phyloP scores from a whole-genome alignment of 2,329 filamentous ascomycete species.

The Coleophoma cylindrospora region DNA sequence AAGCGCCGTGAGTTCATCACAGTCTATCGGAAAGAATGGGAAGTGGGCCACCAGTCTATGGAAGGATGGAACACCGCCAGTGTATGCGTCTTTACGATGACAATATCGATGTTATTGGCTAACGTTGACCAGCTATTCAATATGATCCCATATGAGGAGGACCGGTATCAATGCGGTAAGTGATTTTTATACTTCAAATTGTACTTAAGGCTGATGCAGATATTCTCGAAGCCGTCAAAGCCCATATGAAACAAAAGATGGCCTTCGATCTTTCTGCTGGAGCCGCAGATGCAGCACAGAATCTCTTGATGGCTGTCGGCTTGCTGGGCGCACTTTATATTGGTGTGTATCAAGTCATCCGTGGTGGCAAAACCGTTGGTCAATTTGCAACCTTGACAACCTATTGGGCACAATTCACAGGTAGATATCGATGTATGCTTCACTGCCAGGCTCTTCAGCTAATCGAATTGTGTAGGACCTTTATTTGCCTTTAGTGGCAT shows the following conservation, averaged over 20 bases:
- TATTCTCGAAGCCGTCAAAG: conserved; percentile 26
- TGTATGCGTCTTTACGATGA: conserved; percentile 17
- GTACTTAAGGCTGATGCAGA: conserved; percentile 22
- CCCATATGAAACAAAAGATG: conserved; percentile 29
- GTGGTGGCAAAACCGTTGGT: conserved; percentile 45
- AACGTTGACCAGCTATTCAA: conserved; percentile 41
- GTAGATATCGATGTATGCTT: conserved; percentile 9
- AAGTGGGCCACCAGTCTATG: conserved; percentile 30
- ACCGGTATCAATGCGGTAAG: conserved; percentile 37
- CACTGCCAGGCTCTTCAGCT: too few relatives aligned
- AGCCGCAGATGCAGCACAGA: conserved; percentile 45
- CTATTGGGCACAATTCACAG: conserved; percentile 53
- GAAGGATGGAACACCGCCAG: conserved; percentile 33
- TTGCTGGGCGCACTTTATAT: conserved; percentile 34
- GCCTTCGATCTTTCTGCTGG: conserved; percentile 29
- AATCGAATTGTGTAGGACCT: conserved; percentile 16
- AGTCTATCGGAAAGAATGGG: conserved; percentile 27
- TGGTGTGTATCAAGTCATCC: conserved; percentile 21
- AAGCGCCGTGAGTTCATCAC: conserved; percentile 29
- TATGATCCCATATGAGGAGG: conserved; percentile 45
- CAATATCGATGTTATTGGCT: not conserved
- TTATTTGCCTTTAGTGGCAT: conserved; percentile 34
- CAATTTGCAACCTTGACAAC: conserved; percentile 60
- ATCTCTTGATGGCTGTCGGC: conserved; percentile 43
- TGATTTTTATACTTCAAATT: conserved; percentile 4